Percentiles rank a stretch among this genome's conserved stretches.
Conservation (phyloP, 1,139 yeast species). For the Debaryomyces fabryi region DNA sequence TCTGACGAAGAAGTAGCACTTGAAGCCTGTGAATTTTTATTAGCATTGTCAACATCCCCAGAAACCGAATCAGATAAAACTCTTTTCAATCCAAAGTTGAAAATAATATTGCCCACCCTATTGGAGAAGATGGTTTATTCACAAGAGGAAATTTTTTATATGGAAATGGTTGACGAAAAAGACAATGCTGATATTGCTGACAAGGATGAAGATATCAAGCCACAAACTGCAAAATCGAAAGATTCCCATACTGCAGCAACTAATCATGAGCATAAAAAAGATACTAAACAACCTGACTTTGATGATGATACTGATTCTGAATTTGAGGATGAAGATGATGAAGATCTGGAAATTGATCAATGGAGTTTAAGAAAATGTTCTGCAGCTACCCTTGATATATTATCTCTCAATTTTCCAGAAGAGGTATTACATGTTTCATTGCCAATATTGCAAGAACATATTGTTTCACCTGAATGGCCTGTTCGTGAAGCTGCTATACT, state of each 20-base stretch:
- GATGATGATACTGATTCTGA: conserved; percentile 52
- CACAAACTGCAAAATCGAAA: conserved; percentile 70
- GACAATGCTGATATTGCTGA: conserved; percentile 73
- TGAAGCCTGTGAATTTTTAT: conserved; percentile 90
- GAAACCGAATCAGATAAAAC: conserved; percentile 51
- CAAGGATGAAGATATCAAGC: conserved; percentile 84
- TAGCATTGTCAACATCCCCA: conserved; percentile 66
- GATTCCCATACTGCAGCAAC: conserved; percentile 55
- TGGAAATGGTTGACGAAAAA: conserved; percentile 71
- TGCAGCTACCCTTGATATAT: conserved; percentile 86
- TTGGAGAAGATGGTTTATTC: conserved; percentile 86
- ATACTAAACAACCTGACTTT: conserved; percentile 24
- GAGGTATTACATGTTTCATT: conserved; percentile 68
- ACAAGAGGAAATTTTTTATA: conserved; percentile 72
- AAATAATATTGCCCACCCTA: conserved; percentile 69
- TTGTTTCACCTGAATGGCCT: conserved; percentile 78
- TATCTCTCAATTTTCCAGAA: conserved; percentile 69
- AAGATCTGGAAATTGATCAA: conserved; percentile 62
- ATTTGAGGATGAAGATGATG: conserved; percentile 67
- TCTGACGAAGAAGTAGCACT: conserved; percentile 71
- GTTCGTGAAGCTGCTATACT: conserved; percentile 90
- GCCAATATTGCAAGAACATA: conserved; percentile 74
- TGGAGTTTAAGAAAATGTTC: conserved; percentile 95
- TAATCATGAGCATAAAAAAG: conserved; percentile 14
- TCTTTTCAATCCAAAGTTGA: conserved; percentile 58